A percentile compares a stretch with the other conserved stretches of the same genome.
These are phyloP conservation scores for Tetrahymena thermophila DNA, from an alignment of 73 alveolate genomes.

Conservation along the genomic window DNA sequence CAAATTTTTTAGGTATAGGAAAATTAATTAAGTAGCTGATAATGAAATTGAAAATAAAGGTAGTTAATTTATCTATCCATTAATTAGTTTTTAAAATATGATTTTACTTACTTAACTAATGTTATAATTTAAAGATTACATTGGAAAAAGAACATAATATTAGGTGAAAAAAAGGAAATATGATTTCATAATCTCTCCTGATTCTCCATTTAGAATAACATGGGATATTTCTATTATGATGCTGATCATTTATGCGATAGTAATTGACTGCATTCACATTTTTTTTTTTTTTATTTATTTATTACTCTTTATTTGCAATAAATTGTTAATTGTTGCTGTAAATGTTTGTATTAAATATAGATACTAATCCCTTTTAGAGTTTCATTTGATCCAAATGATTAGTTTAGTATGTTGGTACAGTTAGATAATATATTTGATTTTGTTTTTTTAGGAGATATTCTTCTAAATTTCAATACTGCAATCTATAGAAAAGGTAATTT, in stretches of 20 bases:
- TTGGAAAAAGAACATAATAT: background rate
- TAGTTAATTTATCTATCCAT: no score
- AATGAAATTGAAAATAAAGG: background rate
- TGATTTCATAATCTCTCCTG: background rate
- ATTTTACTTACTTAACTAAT: background rate
- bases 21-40: background rate
- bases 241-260: background rate
- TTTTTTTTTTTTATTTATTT: no score
- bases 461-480: conserved; percentile 52
- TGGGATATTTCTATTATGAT: background rate
- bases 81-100: no score
- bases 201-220: background rate
- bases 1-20: background rate
- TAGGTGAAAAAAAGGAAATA: background rate
- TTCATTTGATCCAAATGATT: background rate
- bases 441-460: conserved; percentile 42
- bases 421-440: background rate
- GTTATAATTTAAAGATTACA: background rate
- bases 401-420: background rate
- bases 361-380: background rate
- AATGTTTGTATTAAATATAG: background rate
- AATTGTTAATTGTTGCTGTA: no score
- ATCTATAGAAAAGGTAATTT: conserved; percentile 47
- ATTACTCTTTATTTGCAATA: background rate
- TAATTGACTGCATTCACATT: background rate